Conservation (phyloP, 192 early-diverging fungal genomes). For the Backusella sp. region DNA sequence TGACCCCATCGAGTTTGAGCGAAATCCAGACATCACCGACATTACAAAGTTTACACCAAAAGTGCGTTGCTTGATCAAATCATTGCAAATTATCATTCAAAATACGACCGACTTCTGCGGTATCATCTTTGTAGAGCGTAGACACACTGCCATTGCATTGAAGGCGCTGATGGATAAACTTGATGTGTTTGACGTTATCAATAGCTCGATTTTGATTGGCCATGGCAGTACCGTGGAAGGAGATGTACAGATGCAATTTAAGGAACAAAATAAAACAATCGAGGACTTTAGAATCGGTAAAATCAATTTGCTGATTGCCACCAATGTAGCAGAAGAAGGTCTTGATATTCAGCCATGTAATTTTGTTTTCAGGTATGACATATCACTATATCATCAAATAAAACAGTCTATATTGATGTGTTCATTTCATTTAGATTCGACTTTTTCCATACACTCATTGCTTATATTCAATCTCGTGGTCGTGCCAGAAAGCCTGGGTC, state of each 20-base stretch:
- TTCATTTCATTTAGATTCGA: conserved; percentile 61
- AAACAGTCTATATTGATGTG: not conserved
- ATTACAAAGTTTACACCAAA: conserved; percentile 61
- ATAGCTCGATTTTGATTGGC: conserved; percentile 56
- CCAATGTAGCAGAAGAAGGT: conserved; percentile 94
- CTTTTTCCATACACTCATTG: conserved; percentile 65
- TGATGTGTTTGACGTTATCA: conserved; percentile 45
- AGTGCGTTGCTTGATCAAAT: conserved; percentile 61
- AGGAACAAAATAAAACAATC: conserved; percentile 61
- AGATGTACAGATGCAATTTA: conserved; percentile 48
- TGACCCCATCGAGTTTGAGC: conserved; percentile 10
- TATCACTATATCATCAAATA: no score
- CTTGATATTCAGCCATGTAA: conserved; percentile 93
- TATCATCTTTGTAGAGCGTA: conserved; percentile 81
- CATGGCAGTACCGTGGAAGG: conserved; percentile 45
- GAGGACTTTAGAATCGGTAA: conserved; percentile 61
- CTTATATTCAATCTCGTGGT: conserved; percentile 90
- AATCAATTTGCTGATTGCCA: conserved; percentile 84
- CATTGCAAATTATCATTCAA: conserved; percentile 52
- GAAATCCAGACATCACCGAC: conserved; percentile 32
- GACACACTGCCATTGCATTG: conserved; percentile 64
- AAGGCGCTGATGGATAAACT: conserved; percentile 61
- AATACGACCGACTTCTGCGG: conserved; percentile 66
- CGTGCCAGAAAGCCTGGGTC: conserved; percentile 74
- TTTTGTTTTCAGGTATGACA: conserved; percentile 68